Evolutionary conservation across 2,329 filamentous ascomycete genomes (phyloP).

Genomic region (Cladophialophora psammophila): DNA sequence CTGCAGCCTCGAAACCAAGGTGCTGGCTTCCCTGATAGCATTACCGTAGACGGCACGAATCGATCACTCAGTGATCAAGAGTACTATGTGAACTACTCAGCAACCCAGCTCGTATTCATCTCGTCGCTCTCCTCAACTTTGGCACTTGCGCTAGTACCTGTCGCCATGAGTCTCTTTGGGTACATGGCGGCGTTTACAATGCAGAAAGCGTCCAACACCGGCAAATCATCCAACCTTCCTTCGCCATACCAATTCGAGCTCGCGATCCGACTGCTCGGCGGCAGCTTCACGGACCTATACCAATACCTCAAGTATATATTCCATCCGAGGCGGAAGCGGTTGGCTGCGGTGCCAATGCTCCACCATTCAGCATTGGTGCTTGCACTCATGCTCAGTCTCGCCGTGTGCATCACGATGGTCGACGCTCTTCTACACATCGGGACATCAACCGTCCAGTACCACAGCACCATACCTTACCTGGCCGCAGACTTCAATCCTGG

Average conservation of each 20-base stretch:
- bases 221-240: background rate
- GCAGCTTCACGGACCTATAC: conserved; percentile 3
- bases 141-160: conserved; percentile 6
- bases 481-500: conserved; percentile 3
- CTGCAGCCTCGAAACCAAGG: conserved; percentile 9
- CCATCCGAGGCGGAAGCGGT: conserved; percentile 8
- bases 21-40: conserved; percentile 6
- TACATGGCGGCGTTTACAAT: conserved; percentile 5
- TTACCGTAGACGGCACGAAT: conserved; percentile 1
- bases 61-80: conserved; percentile 1
- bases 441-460: conserved; percentile 8
- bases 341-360: background rate
- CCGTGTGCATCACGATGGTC: conserved; percentile 8
- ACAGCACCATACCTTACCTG: conserved; percentile 1
- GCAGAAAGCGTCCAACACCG: conserved; percentile 6
- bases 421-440: conserved; percentile 8
- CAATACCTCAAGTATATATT: background rate
- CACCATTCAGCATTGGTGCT: conserved; percentile 7
- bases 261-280: conserved; percentile 10
- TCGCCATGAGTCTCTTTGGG: conserved; percentile 11
- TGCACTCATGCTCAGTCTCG: conserved; percentile 6
- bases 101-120: conserved; percentile 13
- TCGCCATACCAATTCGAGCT: conserved; percentile 13
- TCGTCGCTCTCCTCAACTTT: conserved; percentile 3
- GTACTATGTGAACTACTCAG: conserved; percentile 14